Evolutionary conservation across 2,329 filamentous ascomycete species (phyloP), one percentile per base, ranked within the genome.

Genomic region (Xylaria sp.): DNA sequence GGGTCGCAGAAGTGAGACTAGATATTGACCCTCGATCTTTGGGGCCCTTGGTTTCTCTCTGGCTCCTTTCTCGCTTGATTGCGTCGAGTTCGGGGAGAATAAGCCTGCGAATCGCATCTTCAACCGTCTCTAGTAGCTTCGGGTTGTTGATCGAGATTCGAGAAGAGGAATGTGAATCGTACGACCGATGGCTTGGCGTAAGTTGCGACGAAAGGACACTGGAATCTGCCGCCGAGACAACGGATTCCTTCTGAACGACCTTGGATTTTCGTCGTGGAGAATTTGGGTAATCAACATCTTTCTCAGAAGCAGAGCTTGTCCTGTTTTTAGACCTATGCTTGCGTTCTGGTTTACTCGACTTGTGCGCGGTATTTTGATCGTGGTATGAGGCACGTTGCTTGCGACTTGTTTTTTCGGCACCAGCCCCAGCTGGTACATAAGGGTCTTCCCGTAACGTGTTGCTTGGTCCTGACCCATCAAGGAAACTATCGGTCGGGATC

Each of bases 51-150:
- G 89, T 91, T 72, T 91, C 87, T 71, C 91, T 89, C 72, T 91
- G 91, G 79, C 93, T 94, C 78, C 95, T 92, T 77, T 97, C 94
- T 75, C 94, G 90, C 80, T 97, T 97, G 63, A 99, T 84, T 10
- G 94, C 93, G 74, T 93, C 95, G 53, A 99, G 85, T 80, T 99
- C 95, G 0, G 96, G 96, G 2, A 99, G 82, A 62, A 97, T 97
- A 59, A 97, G 85, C 58, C 94, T 88, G 71, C 93, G 90, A 76
- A 97, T 97, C 15, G 94, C 94, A 81, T 97, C 94, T 81, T 97
- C 94, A 3, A 97, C 94, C 0, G 94, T 96, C 76, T 96, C 93
- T 2, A 97, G 86, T 1, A 97, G 83, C 77, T 93, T 96, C 0
- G 94, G 94, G 76, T 97, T 97, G 81, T 97, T 97, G 78, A 97